phyloP scores from a whole-genome alignment of 331 rosid species.

The Acacia concinna region DNA sequence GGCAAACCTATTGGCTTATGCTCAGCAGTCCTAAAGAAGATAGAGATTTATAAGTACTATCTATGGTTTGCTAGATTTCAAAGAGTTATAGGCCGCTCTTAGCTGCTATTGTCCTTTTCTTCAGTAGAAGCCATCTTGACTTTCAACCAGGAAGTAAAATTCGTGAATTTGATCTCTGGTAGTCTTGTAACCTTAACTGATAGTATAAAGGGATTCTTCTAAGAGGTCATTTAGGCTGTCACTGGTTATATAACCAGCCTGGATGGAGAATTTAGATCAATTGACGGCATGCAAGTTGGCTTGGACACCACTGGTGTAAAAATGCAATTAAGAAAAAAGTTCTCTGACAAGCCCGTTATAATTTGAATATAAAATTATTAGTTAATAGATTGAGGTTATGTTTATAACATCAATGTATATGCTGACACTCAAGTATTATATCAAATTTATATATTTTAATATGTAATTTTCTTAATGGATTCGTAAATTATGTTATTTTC shows the following conservation, averaged over 20 bases:
- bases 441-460: constrained; percentile 9
- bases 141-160: not conserved
- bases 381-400: not conserved
- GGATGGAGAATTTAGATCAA: not conserved
- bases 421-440: constrained; percentile 16
- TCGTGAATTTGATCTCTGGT: not conserved
- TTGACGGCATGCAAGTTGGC: not conserved
- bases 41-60: not conserved
- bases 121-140: not conserved
- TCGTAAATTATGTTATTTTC: constrained; percentile 26
- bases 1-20: constrained; percentile 1
- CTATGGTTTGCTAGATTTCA: not conserved
- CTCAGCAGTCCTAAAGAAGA: constrained; percentile 2
- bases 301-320: not conserved
- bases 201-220: constrained; percentile 2
- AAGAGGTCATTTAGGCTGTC: constrained; percentile 1
- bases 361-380: not conserved
- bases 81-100: not conserved
- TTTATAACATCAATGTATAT: not conserved
- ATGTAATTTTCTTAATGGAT: constrained; percentile 17
- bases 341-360: constrained; percentile 1
- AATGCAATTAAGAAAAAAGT: not conserved
- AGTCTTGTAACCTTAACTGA: not conserved
- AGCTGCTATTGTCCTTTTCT: not conserved
- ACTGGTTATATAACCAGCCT: not conserved